A percentile compares a stretch with the other conserved stretches of the same genome.
Evolutionary conservation across 2,329 filamentous ascomycete genomes (phyloP).

Genomic region (Triangularia verruculosa): DNA sequence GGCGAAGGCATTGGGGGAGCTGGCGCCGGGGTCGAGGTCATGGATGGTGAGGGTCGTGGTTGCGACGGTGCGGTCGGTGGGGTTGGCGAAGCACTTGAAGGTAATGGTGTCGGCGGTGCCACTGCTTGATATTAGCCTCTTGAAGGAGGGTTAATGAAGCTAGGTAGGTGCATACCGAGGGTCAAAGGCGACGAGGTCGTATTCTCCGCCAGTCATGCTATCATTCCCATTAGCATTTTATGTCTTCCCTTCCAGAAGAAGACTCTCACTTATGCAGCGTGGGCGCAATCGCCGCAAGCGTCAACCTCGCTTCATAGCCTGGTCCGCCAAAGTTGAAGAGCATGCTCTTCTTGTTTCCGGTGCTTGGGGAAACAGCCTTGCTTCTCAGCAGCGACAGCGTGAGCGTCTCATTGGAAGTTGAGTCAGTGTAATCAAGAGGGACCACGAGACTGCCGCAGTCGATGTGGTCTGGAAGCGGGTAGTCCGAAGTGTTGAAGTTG

Average conservation of each 20-base stretch:
- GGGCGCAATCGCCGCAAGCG: neutral
- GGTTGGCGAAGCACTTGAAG: slow-evolving; percentile 10
- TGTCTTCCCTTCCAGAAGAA: neutral
- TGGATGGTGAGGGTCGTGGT: neutral
- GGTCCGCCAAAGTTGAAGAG: slow-evolving; percentile 15
- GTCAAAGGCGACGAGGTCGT: slow-evolving; percentile 12
- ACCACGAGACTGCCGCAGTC: neutral
- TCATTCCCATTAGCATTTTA: neutral
- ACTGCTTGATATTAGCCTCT: neutral
- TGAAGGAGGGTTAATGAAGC: neutral
- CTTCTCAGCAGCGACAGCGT: slow-evolving; percentile 8
- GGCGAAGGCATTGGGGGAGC: neutral
- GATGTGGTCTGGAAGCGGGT: neutral
- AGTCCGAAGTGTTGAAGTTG: neutral
- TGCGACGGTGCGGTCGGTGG: neutral
- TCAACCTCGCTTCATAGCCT: slow-evolving; percentile 1
- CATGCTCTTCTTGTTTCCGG: slow-evolving; percentile 7
- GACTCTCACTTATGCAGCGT: neutral
- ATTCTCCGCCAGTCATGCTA: slow-evolving; percentile 12
- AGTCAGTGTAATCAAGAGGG: neutral
- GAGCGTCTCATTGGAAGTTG: slow-evolving; percentile 5
- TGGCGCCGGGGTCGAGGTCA: neutral
- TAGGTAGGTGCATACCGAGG: neutral
- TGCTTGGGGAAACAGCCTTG: neutral
- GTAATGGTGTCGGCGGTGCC: slow-evolving; percentile 7